Evolutionary conservation across 2,329 filamentous ascomycete genomes (phyloP), one percentile per base, ranked within the genome.

Genomic region (Epichloe hybrida): DNA sequence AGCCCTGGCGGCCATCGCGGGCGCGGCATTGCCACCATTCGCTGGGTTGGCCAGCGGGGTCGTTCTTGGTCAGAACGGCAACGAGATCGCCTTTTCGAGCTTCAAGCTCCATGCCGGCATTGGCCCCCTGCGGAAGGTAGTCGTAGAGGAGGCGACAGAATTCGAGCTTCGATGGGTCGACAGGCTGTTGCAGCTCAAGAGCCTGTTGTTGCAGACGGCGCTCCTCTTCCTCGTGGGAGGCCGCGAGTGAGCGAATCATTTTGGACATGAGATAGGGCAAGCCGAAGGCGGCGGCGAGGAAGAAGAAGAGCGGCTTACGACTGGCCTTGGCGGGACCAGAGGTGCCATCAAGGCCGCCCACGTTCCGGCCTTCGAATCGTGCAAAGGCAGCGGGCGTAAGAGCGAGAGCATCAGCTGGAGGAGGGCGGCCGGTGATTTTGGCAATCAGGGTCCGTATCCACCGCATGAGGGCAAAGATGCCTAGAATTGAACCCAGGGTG

Each of bases 21-120:
- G 91, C 86, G 50, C 93, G 80, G 69, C 94, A 98, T 57, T 85
- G 82, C 93, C 93, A 98, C 93, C 93, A 98, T 64, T 98, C 91
- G 49, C 86, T 93, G 4, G 88, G 81, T 59, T 93, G 89, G 42
- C 93, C 93, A 62, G 91, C 80, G 0, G 93, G 93, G 61, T 98
- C 93, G 17, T 81, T 86, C 72, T 96, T 96, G 71, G 84, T 85
- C 50, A 98, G 76, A 1, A 98, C 89, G 27, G 93, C 93, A 15
- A 98, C 90, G 49, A 97, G 81, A 60, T 98, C 93, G 53, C 91
- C 91, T 72, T 95, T 96, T 71, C 87, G 90, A 23, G 94, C 91
- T 37, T 87, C 83, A 13, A 98, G 77, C 62, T 98, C 94, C 58
- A 97, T 81, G 50, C 76, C 69, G n/a, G 66, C 62, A 66, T 78